Evolutionary conservation across 495 filamentous ascomycete genomes (phyloP).

Genomic region (Xylaria curta): DNA sequence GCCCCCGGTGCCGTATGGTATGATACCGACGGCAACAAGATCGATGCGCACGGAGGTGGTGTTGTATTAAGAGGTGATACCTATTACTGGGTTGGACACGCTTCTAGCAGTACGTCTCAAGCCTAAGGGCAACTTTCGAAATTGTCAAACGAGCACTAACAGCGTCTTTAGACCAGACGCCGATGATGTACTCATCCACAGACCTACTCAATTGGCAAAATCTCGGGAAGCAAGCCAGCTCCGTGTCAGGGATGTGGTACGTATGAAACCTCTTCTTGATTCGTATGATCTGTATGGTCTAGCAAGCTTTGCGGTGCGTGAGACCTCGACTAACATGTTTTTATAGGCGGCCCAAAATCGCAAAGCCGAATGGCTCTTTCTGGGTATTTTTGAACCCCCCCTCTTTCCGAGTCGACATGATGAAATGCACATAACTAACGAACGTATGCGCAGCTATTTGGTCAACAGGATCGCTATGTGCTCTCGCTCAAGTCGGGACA

Average conservation of each 20-base stretch:
- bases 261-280: too few species aligned
- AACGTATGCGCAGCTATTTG: constrained; percentile 47
- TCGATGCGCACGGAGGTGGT: constrained; percentile 52
- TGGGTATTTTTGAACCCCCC: constrained; percentile 37
- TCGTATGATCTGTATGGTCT: too few species aligned
- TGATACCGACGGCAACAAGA: constrained; percentile 46
- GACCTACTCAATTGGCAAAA: constrained; percentile 55
- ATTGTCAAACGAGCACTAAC: not conserved
- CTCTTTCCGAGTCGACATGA: not conserved
- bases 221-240: constrained; percentile 42
- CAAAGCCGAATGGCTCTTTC: constrained; percentile 52
- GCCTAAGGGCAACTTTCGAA: not conserved
- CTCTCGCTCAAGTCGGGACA: constrained; percentile 46
- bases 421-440: not conserved
- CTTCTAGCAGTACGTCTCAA: constrained; percentile 43
- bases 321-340: too few species aligned
- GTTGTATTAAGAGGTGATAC: constrained; percentile 44
- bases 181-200: constrained; percentile 53
- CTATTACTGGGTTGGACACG: constrained; percentile 52
- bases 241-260: constrained; percentile 42
- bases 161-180: constrained; percentile 41
- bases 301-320: too few species aligned
- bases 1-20: constrained; percentile 47
- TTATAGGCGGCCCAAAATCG: constrained; percentile 48
- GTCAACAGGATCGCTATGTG: constrained; percentile 53